Percentiles rank a stretch among this genome's conserved stretches.
Evolutionary conservation across 805 yeast species (phyloP).

Genomic region (Ogataea henricii): DNA sequence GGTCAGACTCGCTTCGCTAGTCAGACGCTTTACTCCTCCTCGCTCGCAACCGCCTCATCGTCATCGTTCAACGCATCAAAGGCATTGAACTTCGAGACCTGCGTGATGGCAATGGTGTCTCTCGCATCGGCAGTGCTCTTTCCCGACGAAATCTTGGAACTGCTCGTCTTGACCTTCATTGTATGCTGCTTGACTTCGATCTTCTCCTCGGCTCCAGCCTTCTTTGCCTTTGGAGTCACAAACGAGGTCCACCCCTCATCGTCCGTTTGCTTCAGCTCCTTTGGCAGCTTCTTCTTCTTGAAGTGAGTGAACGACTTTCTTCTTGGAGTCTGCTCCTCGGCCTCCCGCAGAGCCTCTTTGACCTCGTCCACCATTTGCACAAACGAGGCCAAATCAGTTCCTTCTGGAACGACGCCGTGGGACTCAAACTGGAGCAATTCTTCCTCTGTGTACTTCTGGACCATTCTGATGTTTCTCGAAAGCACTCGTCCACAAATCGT

Average conservation of each 20-base stretch:
- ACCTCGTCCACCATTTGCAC: slow-evolving; percentile 67
- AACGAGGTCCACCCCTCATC: slow-evolving; percentile 85
- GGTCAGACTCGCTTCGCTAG: too few species aligned
- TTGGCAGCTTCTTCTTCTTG: slow-evolving; percentile 51
- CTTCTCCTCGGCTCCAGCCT: slow-evolving; percentile 51
- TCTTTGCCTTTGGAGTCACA: slow-evolving; percentile 45
- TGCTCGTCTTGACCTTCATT: slow-evolving; percentile 66
- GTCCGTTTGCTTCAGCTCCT: slow-evolving; percentile 56
- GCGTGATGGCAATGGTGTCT: slow-evolving; percentile 70
- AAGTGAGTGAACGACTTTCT: slow-evolving; percentile 60
- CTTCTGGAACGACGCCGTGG: slow-evolving; percentile 59
- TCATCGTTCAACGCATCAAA: slow-evolving; percentile 73
- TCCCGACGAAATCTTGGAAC: slow-evolving; percentile 71
- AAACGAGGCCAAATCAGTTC: slow-evolving; percentile 65
- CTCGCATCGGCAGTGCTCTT: slow-evolving; percentile 67
- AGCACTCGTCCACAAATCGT: background rate
- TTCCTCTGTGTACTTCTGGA: slow-evolving; percentile 70
- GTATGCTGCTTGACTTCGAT: slow-evolving; percentile 47
- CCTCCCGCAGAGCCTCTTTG: slow-evolving; percentile 41
- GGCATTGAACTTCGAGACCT: slow-evolving; percentile 70
- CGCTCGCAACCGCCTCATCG: slow-evolving; percentile 38
- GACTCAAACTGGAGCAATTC: slow-evolving; percentile 61
- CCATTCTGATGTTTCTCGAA: slow-evolving; percentile 26
- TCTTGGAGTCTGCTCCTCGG: slow-evolving; percentile 42
- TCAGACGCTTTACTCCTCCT: slow-evolving; percentile 23